phyloP scores from a whole-genome alignment of 495 filamentous ascomycete genomes.

The Penicillium samsonianum region DNA sequence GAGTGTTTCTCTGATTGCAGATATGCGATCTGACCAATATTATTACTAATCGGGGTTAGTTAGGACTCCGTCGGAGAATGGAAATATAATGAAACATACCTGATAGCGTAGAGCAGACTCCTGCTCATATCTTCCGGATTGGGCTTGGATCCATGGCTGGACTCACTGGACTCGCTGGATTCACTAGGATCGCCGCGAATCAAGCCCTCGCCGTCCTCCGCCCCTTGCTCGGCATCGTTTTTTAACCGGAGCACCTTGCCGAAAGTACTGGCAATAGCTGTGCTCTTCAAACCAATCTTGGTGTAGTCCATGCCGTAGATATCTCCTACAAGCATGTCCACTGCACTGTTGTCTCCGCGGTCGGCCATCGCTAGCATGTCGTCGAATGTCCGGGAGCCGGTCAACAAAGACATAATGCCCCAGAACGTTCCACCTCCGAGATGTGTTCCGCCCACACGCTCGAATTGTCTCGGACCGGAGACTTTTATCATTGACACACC shows the following conservation, averaged over 20 bases:
- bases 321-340: constrained; percentile 97
- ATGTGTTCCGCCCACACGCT: constrained; percentile 92
- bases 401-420: constrained; percentile 88
- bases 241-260: constrained; percentile 94
- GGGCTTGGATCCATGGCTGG: constrained; percentile 46
- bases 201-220: constrained; percentile 72
- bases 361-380: constrained; percentile 97
- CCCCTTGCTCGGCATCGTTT: constrained; percentile 67
- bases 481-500: constrained; percentile 99
- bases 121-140: constrained; percentile 65
- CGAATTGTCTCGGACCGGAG: constrained; percentile 77
- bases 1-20: constrained; percentile 90
- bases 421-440: constrained; percentile 94
- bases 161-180: constrained; percentile 22
- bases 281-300: constrained; percentile 92
- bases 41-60: constrained; percentile 65
- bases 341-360: constrained; percentile 82
- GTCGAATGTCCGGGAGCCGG: constrained; percentile 87
- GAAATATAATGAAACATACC: constrained; percentile 40
- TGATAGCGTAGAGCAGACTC: constrained; percentile 79
- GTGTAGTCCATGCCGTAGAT: constrained; percentile 96
- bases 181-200: constrained; percentile 50
- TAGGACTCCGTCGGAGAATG: background rate
- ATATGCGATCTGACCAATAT: constrained; percentile 97
- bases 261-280: constrained; percentile 91